Evolutionary conservation across 768 basidiomycete species (phyloP).

Genomic region (Mrakia gelida): DNA sequence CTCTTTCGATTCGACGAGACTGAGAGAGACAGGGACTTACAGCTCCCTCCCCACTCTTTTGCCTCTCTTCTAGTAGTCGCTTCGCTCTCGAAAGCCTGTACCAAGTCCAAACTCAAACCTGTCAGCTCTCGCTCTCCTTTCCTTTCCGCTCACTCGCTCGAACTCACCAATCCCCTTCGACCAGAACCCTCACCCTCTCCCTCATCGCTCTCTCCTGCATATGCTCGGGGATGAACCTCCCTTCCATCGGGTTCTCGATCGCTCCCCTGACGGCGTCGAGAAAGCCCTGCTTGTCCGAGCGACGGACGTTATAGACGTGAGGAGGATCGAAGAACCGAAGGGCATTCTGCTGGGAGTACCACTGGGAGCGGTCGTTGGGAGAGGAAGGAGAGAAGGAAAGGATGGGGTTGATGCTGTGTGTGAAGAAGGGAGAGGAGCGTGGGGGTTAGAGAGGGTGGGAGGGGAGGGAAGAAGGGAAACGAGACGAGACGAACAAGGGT

Average conservation of each 20-base stretch:
- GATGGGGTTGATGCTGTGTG: slow-evolving; percentile 11
- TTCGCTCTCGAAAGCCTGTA: background rate
- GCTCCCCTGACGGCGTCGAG: slow-evolving; percentile 5
- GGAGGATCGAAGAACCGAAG: slow-evolving; percentile 7
- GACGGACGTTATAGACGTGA: slow-evolving; percentile 7
- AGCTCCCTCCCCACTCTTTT: background rate
- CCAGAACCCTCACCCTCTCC: slow-evolving; percentile 5
- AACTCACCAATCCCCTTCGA: slow-evolving; percentile 1
- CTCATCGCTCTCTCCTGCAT: slow-evolving; percentile 15
- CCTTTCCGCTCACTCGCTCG: background rate
- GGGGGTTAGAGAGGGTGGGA: too few relatives aligned
- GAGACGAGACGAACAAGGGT: slow-evolving; percentile 10
- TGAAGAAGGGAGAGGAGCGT: background rate
- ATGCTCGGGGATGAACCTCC: slow-evolving; percentile 10
- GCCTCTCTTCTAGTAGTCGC: background rate
- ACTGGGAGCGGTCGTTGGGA: background rate
- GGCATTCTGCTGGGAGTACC: slow-evolving; percentile 22
- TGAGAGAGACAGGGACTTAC: background rate
- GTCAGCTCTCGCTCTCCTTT: background rate
- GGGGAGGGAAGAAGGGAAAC: too few relatives aligned
- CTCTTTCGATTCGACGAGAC: too few relatives aligned
- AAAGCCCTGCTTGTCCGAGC: slow-evolving; percentile 4
- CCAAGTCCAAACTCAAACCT: background rate
- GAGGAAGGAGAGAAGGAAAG: background rate
- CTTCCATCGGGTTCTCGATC: slow-evolving; percentile 15